These are phyloP conservation scores for Lithohypha guttulata DNA, from an alignment of 2,329 filamentous ascomycete species.

Conservation along the genomic window DNA sequence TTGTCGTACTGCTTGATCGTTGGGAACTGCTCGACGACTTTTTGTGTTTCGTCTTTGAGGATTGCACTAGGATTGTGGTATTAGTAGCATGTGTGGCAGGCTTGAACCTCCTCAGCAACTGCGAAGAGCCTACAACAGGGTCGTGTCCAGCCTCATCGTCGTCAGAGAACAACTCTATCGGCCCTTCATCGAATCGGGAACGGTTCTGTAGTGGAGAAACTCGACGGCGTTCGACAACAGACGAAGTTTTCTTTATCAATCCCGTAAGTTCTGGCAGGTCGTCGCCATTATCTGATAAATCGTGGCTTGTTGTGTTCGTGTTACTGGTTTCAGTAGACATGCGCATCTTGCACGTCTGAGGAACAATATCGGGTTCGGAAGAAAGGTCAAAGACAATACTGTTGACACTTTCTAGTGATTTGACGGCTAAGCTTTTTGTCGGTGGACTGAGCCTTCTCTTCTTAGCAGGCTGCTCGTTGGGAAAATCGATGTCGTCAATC, in stretches of 20 bases:
- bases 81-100: too few relatives aligned
- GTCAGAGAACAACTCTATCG: conserved; percentile 30
- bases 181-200: not conserved
- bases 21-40: conserved; percentile 8
- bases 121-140: conserved; percentile 15
- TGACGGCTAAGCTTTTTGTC: not conserved
- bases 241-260: too few relatives aligned
- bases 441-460: conserved; percentile 23
- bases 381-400: conserved; percentile 12
- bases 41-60: conserved; percentile 23
- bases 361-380: conserved; percentile 12
- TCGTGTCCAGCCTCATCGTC: conserved; percentile 24
- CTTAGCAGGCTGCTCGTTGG: conserved; percentile 22
- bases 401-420: not conserved
- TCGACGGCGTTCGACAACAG: conserved; percentile 21
- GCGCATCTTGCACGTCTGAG: not conserved
- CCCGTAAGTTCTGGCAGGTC: too few relatives aligned
- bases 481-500: conserved; percentile 19
- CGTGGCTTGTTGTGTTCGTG: conserved; percentile 15
- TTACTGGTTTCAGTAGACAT: not conserved
- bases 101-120: too few relatives aligned
- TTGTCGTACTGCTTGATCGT: too few relatives aligned
- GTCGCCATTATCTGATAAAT: conserved; percentile 11
- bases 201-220: not conserved
- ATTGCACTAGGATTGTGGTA: too few relatives aligned